Conservation (phyloP, 192 early-diverging fungal genomes). For the Ambispora gerdemannii region DNA sequence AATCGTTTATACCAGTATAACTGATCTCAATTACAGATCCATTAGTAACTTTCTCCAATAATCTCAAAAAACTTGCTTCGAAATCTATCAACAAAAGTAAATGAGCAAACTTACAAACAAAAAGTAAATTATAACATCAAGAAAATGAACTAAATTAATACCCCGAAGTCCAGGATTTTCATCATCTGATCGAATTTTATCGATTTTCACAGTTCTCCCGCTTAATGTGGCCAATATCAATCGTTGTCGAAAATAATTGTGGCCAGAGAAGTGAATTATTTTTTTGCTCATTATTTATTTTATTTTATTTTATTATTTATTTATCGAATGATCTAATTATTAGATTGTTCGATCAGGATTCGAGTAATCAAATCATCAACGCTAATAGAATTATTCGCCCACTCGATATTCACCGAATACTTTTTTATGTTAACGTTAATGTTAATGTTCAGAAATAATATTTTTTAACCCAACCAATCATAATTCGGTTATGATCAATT, state of each 20-base stretch:
- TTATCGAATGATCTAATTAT: too few species aligned
- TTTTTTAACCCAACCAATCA: too few species aligned
- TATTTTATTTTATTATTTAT: too few species aligned
- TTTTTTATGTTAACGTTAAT: too few species aligned
- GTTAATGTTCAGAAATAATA: too few species aligned
- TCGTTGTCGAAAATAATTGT: slow-evolving; percentile 84
- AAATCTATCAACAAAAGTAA: slow-evolving; percentile 60
- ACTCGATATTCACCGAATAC: too few species aligned
- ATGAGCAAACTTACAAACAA: neutral
- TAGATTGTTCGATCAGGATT: too few species aligned
- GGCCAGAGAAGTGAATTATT: slow-evolving; percentile 86
- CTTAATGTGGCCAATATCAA: slow-evolving; percentile 85
- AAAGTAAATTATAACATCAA: neutral
- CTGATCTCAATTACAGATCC: slow-evolving; percentile 90
- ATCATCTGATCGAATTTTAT: slow-evolving; percentile 84
- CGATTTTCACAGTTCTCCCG: slow-evolving; percentile 79
- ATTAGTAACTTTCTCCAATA: slow-evolving; percentile 93
- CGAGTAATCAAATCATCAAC: too few species aligned
- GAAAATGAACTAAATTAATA: slow-evolving; percentile 33
- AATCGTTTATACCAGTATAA: slow-evolving; percentile 66
- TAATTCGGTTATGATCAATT: too few species aligned
- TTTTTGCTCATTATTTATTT: too few species aligned
- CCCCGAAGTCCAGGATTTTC: slow-evolving; percentile 82
- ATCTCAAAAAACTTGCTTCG: slow-evolving; percentile 83
- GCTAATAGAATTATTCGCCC: too few species aligned